Base-by-base conservation (phyloP, 352 stramenopile species). In the Pythium chondricola region DNA sequence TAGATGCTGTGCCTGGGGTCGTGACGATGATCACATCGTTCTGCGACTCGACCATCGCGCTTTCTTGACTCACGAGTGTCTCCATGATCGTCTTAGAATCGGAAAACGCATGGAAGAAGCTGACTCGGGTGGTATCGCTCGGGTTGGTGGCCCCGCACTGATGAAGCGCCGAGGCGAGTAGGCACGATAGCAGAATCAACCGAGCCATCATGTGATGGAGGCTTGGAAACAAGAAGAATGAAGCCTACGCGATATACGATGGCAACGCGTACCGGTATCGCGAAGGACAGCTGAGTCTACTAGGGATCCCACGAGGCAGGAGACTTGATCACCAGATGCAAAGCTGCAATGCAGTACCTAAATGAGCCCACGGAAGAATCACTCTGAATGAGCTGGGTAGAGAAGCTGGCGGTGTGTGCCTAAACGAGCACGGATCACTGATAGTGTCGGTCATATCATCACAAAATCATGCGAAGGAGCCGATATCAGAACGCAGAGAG, bases 1-100 rank as follows among this genome's bases (percentile, higher is more conserved):
- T 14, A 10, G 31, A 20, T 3, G 29, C 14, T 24, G 41, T 17
- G 17, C 17, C 11, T 13, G 48, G 25, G 0, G 42, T 55, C 24
- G 56, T 58, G 31, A 51, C 26, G 9, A 63, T 11, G 31, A 55
- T 31, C 14, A 63, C n/a, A 6, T 63, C 48, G 6, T 7, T 37
- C 14, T 47, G 18, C 1, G 33, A 30, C 27, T 47, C 39, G 25
- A 32, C 8, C 3, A 52, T 29, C 20, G 51, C 27, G 11, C 21
- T 14, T 14, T 58, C 11, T n/a, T 52, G 14, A 22, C 3, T 20
- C n/a, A 29, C 25, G 18, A 58, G 16, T 4, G 25, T 37, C 10
- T 29, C 11, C 6, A 55, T 8, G 10, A 31, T n/a, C 14, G 47
- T 21, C 8, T 27, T 22, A 11, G 0, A 30, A 7, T 6, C 20